phyloP scores from a whole-genome alignment of 2,329 filamentous ascomycete species.

The Botrytis pseudocinerea region DNA sequence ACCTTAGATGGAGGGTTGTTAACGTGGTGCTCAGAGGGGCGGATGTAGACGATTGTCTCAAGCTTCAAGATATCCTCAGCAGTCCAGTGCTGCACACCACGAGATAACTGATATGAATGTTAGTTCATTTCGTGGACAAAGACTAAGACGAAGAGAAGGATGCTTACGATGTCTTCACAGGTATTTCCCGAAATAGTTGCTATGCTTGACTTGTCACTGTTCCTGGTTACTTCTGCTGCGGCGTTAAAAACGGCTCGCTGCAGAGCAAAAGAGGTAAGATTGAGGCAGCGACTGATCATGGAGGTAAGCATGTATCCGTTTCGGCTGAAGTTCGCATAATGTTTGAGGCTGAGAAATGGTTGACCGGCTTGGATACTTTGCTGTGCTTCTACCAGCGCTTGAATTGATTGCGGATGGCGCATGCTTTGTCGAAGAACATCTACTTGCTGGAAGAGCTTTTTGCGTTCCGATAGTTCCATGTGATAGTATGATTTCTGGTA shows the following conservation, averaged over 20 bases:
- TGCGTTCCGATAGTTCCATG: not conserved
- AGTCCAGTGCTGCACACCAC: not conserved
- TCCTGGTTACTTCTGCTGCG: not conserved
- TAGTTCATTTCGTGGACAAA: not conserved
- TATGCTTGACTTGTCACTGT: not conserved
- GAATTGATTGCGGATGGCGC: not conserved
- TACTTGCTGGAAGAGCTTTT: not conserved
- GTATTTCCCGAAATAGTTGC: not conserved
- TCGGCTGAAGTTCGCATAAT: not conserved
- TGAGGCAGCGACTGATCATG: not conserved
- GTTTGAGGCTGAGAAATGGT: not conserved
- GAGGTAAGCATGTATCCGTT: not conserved
- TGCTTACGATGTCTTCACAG: not conserved
- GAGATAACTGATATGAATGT: not conserved
- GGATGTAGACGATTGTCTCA: not conserved
- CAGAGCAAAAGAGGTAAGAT: not conserved
- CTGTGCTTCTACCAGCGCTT: not conserved
- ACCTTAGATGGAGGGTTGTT: not conserved
- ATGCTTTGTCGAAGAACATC: not conserved
- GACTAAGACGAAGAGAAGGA: no score
- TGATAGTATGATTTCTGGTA: slow-evolving; percentile 5
- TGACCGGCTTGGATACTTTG: not conserved
- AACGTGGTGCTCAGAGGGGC: not conserved
- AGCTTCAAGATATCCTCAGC: not conserved
- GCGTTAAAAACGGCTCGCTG: not conserved